Conservation (phyloP, 805 yeast species). For the Zygoascus bituminiphila region DNA sequence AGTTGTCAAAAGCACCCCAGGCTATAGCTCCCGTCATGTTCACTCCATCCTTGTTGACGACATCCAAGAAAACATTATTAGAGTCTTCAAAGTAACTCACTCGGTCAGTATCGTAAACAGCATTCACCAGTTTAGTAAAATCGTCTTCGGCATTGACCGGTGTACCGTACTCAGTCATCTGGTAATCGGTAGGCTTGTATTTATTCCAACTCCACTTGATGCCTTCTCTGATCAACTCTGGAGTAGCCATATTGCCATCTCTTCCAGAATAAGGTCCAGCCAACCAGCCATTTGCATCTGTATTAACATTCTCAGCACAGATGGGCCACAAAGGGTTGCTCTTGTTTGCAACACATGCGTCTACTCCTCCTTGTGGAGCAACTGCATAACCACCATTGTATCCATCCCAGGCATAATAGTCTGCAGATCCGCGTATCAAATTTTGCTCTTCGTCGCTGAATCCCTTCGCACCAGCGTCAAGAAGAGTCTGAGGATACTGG, state of each 20-base stretch:
- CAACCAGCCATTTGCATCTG: conserved; percentile 16
- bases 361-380: conserved; percentile 16
- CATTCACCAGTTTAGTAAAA: conserved; percentile 21
- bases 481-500: conserved; percentile 24
- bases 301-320: conserved; percentile 18
- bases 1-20: conserved; percentile 30
- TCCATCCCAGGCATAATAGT: conserved; percentile 28
- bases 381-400: conserved; percentile 24
- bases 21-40: conserved; percentile 27
- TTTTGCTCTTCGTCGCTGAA: neutral
- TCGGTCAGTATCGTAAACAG: conserved; percentile 24
- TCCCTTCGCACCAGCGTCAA: neutral
- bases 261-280: conserved; percentile 15
- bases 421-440: neutral
- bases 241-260: conserved; percentile 23
- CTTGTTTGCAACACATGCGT: conserved; percentile 21
- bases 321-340: conserved; percentile 23
- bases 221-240: conserved; percentile 12
- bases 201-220: conserved; percentile 16
- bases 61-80: conserved; percentile 23
- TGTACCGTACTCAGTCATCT: conserved; percentile 29
- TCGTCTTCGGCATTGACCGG: conserved; percentile 26
- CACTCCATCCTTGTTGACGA: conserved; percentile 21
- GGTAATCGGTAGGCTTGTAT: conserved; percentile 21
- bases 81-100: conserved; percentile 26